Conservation (phyloP, 2,329 filamentous ascomycete genomes). For the Balansia obtecta region DNA sequence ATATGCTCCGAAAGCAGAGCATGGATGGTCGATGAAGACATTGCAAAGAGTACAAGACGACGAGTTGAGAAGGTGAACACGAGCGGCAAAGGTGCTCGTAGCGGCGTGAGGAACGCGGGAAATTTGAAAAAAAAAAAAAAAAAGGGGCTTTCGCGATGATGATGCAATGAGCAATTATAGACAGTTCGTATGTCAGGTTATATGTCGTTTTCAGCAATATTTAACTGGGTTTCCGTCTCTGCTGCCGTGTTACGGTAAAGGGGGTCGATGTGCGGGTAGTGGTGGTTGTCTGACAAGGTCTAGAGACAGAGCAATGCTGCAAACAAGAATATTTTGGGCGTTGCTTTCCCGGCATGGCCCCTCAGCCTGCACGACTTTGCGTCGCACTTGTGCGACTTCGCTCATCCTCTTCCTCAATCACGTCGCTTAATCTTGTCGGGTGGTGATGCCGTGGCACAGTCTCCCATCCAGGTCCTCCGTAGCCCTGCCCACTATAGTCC, state of each 20-base stretch:
- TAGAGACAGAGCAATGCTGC: background rate
- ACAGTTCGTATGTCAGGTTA: background rate
- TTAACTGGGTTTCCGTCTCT: background rate
- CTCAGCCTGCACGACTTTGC: slow-evolving; percentile 34
- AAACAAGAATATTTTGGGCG: background rate
- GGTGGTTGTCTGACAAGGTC: background rate
- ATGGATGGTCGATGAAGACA: background rate
- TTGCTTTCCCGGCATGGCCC: slow-evolving; percentile 5
- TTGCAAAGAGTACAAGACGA: background rate
- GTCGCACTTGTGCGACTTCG: slow-evolving; percentile 62
- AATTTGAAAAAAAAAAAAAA: too few relatives aligned
- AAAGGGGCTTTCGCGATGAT: background rate
- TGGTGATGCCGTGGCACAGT: slow-evolving; percentile 70
- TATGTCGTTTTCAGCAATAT: background rate
- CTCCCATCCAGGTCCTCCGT: slow-evolving; percentile 62
- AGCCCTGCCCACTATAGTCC: slow-evolving; percentile 57
- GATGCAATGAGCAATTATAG: background rate
- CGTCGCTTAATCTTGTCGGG: slow-evolving; percentile 78
- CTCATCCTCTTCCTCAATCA: slow-evolving; percentile 77
- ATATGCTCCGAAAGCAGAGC: background rate
- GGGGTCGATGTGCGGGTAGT: background rate
- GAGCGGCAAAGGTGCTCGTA: background rate
- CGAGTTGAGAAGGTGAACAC: background rate
- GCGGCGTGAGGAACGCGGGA: background rate
- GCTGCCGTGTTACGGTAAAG: background rate